Percentiles rank a stretch among this genome's conserved stretches.
Evolutionary conservation across 768 basidiomycete species (phyloP).

Genomic region (Polyporus arcularius): DNA sequence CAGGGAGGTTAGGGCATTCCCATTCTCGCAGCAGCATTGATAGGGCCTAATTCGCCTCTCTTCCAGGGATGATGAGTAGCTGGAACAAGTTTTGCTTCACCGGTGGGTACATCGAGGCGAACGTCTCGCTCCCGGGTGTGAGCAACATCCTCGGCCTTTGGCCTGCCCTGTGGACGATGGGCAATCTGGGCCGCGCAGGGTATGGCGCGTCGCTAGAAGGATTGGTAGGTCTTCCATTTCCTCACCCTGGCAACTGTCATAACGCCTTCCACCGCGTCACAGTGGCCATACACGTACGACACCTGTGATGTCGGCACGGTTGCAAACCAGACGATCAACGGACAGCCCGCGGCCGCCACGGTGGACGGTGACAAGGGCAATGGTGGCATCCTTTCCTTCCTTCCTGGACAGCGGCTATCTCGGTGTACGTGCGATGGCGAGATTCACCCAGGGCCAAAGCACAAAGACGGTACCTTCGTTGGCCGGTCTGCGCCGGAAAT

Average conservation of each 20-base stretch:
- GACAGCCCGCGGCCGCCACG: constrained; percentile 60
- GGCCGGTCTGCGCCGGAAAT: constrained; percentile 89
- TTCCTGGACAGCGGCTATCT: constrained; percentile 86
- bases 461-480: constrained; percentile 70
- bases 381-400: constrained; percentile 67
- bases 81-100: constrained; percentile 97
- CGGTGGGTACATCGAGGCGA: constrained; percentile 74
- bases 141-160: constrained; percentile 65
- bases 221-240: constrained; percentile 47
- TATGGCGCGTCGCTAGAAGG: constrained; percentile 88
- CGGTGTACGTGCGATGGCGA: constrained; percentile 87
- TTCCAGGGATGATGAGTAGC: constrained; percentile 50
- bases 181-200: constrained; percentile 84
- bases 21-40: background rate
- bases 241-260: background rate
- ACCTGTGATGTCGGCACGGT: constrained; percentile 92
- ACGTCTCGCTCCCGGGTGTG: constrained; percentile 68
- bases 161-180: constrained; percentile 84
- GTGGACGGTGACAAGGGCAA: constrained; percentile 58
- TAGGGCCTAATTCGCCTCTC: background rate
- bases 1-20: constrained; percentile 47
- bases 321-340: constrained; percentile 77
- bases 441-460: constrained; percentile 84
- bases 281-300: constrained; percentile 87
- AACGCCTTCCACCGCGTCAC: background rate